Conservation (phyloP, 2,329 filamentous ascomycete genomes). For the Sporothrix sp. region DNA sequence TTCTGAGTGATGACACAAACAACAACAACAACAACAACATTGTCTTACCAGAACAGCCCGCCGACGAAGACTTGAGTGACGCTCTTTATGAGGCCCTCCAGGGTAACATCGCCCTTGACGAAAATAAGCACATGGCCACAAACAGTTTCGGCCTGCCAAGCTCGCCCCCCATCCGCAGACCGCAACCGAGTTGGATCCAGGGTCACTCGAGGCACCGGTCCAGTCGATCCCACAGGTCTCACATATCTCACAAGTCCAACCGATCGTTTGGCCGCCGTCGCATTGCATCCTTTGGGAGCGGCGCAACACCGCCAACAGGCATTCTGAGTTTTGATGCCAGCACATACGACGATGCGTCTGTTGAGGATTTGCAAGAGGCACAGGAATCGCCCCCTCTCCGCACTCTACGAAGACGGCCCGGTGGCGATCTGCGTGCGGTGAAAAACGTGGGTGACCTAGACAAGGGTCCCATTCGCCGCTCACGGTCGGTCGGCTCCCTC, state of each 20-base stretch:
- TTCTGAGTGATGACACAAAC: constrained; percentile 19
- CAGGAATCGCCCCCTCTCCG: constrained; percentile 45
- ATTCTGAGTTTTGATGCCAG: constrained; percentile 53
- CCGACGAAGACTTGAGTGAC: constrained; percentile 18
- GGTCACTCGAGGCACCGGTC: constrained; percentile 38
- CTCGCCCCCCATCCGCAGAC: constrained; percentile 22
- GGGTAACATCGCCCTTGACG: neutral
- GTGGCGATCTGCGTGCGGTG: constrained; percentile 62
- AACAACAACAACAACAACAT: constrained; percentile 24
- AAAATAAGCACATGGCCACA: neutral
- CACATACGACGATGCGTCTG: constrained; percentile 43
- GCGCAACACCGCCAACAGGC: constrained; percentile 39
- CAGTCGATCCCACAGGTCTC: constrained; percentile 33
- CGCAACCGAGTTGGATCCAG: constrained; percentile 26
- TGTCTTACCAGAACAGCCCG: constrained; percentile 22
- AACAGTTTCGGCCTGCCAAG: neutral
- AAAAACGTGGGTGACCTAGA: constrained; percentile 55
- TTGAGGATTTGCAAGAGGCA: constrained; percentile 36
- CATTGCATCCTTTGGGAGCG: constrained; percentile 52
- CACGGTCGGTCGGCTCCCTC: constrained; percentile 49
- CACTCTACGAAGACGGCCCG: constrained; percentile 60
- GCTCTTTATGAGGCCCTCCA: constrained; percentile 3
- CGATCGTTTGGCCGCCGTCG: constrained; percentile 44
- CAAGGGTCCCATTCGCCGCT: constrained; percentile 37
- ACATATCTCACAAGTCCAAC: constrained; percentile 35